phyloP scores from a whole-genome alignment of 2,329 filamentous ascomycete species.

The Monilinia fructicola region DNA sequence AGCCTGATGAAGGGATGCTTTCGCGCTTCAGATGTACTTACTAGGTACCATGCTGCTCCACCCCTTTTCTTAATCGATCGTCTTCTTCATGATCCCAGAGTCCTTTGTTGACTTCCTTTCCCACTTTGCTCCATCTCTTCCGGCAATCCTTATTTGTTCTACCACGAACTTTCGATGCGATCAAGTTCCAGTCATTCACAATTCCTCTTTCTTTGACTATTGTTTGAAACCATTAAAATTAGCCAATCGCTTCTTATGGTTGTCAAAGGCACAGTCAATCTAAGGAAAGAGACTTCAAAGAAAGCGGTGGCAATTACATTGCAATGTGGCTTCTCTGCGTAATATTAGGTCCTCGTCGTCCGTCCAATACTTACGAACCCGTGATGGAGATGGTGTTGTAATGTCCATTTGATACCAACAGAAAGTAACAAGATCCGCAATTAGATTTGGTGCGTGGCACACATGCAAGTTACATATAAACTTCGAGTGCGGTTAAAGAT shows the following conservation, averaged over 20 bases:
- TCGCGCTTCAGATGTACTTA: neutral
- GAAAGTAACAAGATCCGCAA: conserved; percentile 16
- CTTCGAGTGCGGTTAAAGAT: conserved; percentile 15
- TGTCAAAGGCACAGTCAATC: neutral
- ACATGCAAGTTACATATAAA: conserved; percentile 18
- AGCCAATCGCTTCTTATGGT: neutral
- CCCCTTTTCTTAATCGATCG: conserved; percentile 5
- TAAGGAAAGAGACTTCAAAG: neutral
- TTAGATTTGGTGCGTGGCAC: conserved; percentile 20
- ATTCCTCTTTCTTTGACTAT: conserved; percentile 18
- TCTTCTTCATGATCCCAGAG: conserved; percentile 19
- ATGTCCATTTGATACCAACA: conserved; percentile 19
- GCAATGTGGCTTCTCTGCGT: conserved; percentile 18
- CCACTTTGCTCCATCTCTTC: conserved; percentile 21
- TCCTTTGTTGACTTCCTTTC: conserved; percentile 21
- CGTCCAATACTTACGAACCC: conserved; percentile 21
- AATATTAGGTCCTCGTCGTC: conserved; percentile 18
- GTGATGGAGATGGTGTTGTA: conserved; percentile 14
- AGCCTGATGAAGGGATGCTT: neutral
- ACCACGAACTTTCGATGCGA: conserved; percentile 20
- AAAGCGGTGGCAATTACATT: conserved; percentile 15
- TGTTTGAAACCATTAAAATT: neutral
- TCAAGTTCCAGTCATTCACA: conserved; percentile 19
- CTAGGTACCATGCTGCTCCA: conserved; percentile 18
- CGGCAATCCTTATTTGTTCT: conserved; percentile 19